A percentile compares a stretch with the other conserved stretches of the same genome.
phyloP scores from a whole-genome alignment of 352 stramenopile species.

The Pythium dissotocum region DNA sequence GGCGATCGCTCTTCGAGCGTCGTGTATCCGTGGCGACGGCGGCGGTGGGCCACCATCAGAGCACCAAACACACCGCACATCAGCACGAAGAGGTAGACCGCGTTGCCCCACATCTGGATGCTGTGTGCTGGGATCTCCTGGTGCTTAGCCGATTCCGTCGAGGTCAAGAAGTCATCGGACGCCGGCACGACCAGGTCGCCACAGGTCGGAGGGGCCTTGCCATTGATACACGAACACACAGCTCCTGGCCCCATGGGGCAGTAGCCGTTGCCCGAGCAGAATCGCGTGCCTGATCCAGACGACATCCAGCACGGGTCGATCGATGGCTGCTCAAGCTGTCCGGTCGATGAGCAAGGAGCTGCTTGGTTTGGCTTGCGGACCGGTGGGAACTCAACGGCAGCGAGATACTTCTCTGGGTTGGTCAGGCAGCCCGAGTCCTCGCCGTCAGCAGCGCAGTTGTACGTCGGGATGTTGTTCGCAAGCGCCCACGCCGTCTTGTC shows the following conservation, averaged over 20 bases:
- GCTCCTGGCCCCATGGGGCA: slow-evolving; percentile 64
- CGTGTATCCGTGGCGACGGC: neutral
- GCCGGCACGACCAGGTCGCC: neutral
- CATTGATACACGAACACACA: slow-evolving; percentile 54
- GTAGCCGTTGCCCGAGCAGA: slow-evolving; percentile 71
- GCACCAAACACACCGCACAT: slow-evolving; percentile 17
- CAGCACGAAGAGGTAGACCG: slow-evolving; percentile 16
- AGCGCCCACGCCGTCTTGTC: slow-evolving; percentile 47
- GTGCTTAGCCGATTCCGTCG: neutral
- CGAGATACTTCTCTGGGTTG: slow-evolving; percentile 67
- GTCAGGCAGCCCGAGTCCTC: slow-evolving; percentile 60
- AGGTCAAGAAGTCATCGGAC: neutral
- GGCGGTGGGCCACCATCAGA: slow-evolving; percentile 13
- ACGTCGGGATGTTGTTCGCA: slow-evolving; percentile 55
- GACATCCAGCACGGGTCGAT: slow-evolving; percentile 85
- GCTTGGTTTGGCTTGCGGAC: slow-evolving; percentile 55
- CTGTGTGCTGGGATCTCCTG: neutral
- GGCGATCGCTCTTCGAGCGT: slow-evolving; percentile 9
- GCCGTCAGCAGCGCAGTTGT: slow-evolving; percentile 65
- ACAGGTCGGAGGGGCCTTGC: slow-evolving; percentile 19
- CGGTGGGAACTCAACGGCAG: slow-evolving; percentile 48
- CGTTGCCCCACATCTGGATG: slow-evolving; percentile 17
- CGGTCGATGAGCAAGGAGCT: slow-evolving; percentile 27
- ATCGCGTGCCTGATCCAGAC: slow-evolving; percentile 55
- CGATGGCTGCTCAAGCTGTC: slow-evolving; percentile 32